Percentiles rank a stretch among this genome's conserved stretches.
These are phyloP conservation scores for Astrothelium macrocarpum DNA, from an alignment of 495 filamentous ascomycete genomes.

Conservation along the genomic window DNA sequence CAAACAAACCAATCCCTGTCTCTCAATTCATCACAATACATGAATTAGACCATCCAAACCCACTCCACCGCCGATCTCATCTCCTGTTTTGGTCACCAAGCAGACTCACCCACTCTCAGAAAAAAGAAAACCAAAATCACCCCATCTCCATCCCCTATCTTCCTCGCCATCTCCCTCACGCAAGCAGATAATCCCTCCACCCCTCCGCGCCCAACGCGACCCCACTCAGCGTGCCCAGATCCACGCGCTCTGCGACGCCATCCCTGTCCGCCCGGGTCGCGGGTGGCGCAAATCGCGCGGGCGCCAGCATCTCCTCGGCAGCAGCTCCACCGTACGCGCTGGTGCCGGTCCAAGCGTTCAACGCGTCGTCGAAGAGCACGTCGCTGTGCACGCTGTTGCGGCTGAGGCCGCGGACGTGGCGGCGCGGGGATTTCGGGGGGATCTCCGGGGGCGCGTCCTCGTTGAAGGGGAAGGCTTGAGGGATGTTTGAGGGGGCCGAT, in stretches of 20 bases:
- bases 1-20: no score
- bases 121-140: not conserved
- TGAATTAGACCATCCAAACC: no score
- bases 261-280: no score
- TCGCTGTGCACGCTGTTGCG: not conserved
- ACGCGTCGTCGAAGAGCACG: not conserved
- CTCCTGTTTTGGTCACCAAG: no score
- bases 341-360: not conserved
- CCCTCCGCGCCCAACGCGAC: not conserved
- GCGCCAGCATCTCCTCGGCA: no score
- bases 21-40: no score
- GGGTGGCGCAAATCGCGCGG: no score
- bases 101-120: not conserved
- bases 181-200: constrained; percentile 1
- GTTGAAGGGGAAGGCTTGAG: not conserved
- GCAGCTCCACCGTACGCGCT: not conserved
- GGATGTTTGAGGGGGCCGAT: not conserved
- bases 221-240: not conserved
- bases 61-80: no score
- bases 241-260: not conserved
- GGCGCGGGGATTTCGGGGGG: not conserved
- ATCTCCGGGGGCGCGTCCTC: not conserved
- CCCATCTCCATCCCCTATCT: no score
- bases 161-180: not conserved
- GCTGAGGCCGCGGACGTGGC: not conserved